Conservation (phyloP, 805 yeast genomes). For the Cyberlindnera samutprakarnensis region DNA sequence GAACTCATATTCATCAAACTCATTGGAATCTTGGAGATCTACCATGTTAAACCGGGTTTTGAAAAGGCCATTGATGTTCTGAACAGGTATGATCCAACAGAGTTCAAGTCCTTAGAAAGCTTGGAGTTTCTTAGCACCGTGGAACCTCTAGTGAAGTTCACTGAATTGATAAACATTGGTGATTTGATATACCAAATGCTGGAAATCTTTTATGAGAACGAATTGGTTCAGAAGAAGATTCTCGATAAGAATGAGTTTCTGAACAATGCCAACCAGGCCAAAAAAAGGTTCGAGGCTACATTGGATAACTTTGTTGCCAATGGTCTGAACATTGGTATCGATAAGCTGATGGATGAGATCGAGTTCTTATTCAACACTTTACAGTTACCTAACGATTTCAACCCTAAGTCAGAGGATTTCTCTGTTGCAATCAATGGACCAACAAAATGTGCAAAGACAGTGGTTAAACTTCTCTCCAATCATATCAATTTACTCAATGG, state of each 20-base stretch:
- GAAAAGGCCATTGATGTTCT: constrained; percentile 68
- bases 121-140: constrained; percentile 31
- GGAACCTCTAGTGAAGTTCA: constrained; percentile 82
- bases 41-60: constrained; percentile 84
- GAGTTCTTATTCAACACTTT: constrained; percentile 49
- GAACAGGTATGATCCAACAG: constrained; percentile 60
- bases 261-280: constrained; percentile 68
- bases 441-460: constrained; percentile 58
- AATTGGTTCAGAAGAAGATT: constrained; percentile 46
- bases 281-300: constrained; percentile 71
- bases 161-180: constrained; percentile 87
- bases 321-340: constrained; percentile 89
- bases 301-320: constrained; percentile 88
- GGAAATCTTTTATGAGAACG: constrained; percentile 84
- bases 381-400: constrained; percentile 56
- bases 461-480: constrained; percentile 53
- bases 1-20: constrained; percentile 65
- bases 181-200: constrained; percentile 90
- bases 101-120: constrained; percentile 27
- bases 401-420: constrained; percentile 30
- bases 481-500: constrained; percentile 72
- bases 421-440: constrained; percentile 32
- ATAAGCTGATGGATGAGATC: constrained; percentile 76
- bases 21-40: constrained; percentile 51
- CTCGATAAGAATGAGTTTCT: constrained; percentile 74